Conservation (phyloP, 1,284 basidiomycete genomes). For the Rhodotorula glutinis region DNA sequence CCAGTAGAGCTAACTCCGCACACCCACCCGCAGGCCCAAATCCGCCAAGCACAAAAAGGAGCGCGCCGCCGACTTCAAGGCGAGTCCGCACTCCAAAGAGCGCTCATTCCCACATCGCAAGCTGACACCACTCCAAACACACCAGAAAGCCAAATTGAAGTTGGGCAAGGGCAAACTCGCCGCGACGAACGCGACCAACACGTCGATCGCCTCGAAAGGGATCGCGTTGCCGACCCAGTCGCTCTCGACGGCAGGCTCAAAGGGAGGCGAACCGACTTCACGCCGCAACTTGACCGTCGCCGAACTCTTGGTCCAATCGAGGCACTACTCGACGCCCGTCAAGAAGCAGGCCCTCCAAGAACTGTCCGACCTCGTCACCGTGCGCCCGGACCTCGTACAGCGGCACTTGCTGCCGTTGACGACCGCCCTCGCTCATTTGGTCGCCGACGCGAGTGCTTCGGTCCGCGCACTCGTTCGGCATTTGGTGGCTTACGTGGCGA, state of each 20-base stretch:
- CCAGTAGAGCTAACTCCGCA: too few relatives aligned
- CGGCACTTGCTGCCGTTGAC: slow-evolving; percentile 29
- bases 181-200: slow-evolving; percentile 83
- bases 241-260: slow-evolving; percentile 54
- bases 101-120: not conserved
- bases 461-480: slow-evolving; percentile 8
- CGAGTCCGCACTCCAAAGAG: slow-evolving; percentile 54
- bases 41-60: slow-evolving; percentile 79
- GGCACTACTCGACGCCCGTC: slow-evolving; percentile 74
- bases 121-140: slow-evolving; percentile 1
- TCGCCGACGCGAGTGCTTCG: slow-evolving; percentile 19
- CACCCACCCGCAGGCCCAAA: slow-evolving; percentile 67
- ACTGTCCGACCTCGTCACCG: slow-evolving; percentile 20
- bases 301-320: slow-evolving; percentile 73
- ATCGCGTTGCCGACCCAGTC: slow-evolving; percentile 86
- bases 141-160: slow-evolving; percentile 90
- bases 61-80: slow-evolving; percentile 76
- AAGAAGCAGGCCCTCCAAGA: slow-evolving; percentile 57
- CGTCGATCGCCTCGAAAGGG: slow-evolving; percentile 69
- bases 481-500: slow-evolving; percentile 10
- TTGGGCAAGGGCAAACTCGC: slow-evolving; percentile 88
- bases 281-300: slow-evolving; percentile 70
- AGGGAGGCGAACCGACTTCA: slow-evolving; percentile 59
- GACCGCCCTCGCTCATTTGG: slow-evolving; percentile 23
- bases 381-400: slow-evolving; percentile 26